Conservation (phyloP, 1,284 basidiomycete genomes). For the Phellinidium pouzarii region DNA sequence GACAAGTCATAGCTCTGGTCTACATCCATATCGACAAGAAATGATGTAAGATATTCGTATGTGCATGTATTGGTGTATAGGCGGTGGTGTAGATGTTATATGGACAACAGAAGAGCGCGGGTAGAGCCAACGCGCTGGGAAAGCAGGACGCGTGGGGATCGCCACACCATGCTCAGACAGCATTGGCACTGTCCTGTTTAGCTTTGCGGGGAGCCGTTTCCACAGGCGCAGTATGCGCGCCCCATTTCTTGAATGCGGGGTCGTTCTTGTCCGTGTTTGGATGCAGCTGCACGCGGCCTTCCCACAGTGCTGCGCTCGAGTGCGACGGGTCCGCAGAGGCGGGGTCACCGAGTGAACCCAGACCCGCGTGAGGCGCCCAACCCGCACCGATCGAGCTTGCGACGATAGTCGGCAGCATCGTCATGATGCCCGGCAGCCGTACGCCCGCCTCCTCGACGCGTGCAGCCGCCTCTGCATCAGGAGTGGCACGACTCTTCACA, state of each 20-base stretch:
- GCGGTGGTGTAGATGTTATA: neutral
- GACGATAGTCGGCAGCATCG: constrained; percentile 86
- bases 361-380: constrained; percentile 45
- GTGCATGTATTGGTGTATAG: neutral
- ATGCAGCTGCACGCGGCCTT: constrained; percentile 80
- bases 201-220: too few relatives aligned
- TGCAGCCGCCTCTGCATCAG: neutral
- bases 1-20: neutral
- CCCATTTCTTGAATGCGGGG: constrained; percentile 37
- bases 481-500: constrained; percentile 61
- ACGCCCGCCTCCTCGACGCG: constrained; percentile 41
- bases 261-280: constrained; percentile 66
- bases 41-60: neutral
- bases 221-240: too few relatives aligned
- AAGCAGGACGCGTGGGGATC: neutral
- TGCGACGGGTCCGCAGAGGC: constrained; percentile 69
- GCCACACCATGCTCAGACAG: neutral
- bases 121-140: neutral
- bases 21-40: neutral
- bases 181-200: neutral
- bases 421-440: constrained; percentile 56
- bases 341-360: constrained; percentile 65
- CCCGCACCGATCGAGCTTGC: constrained; percentile 82
- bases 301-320: constrained; percentile 73
- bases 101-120: neutral